Evolutionary conservation across 305 asterid species (phyloP), one percentile per base, ranked within the genome.

Genomic region (Fraxinus baroniana): DNA sequence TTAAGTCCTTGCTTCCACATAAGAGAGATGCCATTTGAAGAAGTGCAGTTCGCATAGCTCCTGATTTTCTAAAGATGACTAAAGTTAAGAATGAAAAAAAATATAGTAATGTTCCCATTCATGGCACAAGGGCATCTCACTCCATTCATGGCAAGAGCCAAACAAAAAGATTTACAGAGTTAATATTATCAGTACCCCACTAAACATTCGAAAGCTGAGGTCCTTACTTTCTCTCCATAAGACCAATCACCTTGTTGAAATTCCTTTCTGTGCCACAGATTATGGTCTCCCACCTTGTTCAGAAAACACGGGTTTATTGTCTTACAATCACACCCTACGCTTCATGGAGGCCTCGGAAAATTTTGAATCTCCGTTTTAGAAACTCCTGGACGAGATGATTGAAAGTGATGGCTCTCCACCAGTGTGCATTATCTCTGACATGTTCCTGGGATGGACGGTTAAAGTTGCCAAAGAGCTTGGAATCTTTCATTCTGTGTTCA

Each of bases 91-190:
- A 10, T 22, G 7, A 62, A 62, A 62, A 66, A 32, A 66, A 26
- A 66, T 12, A 26, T 26, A 24, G 36, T 26, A 66, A 24, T 66
- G 74, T 66, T 26, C 36, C 74, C 74, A 26, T 66, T 66, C 73
- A 64, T 64, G 35, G 73, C 73, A 64, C 73, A 64, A 64, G 73
- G 73, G 73, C 73, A 64, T 10, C 73, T 64, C 35, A 64, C 73
- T 15, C 73, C 72, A 8, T 64, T 64, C 35, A 24, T 24, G 35
- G 73, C 73, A 24, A n/a, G 24, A 2, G 73, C 33, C 35, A 0
- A 3, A 26, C 33, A 64, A 64, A 30, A 64, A 64, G 35, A 22
- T 64, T 22, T 64, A 64, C 7, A 64, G 33, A 64, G 73, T 64
- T 64, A 64, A 24, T 24, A 64, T 64, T 22, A 10, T 64, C 33